A percentile compares a stretch with the other conserved stretches of the same genome.
These are phyloP conservation scores for Crotalaria pallida DNA, from an alignment of 306 rosid species.

Conservation along the genomic window DNA sequence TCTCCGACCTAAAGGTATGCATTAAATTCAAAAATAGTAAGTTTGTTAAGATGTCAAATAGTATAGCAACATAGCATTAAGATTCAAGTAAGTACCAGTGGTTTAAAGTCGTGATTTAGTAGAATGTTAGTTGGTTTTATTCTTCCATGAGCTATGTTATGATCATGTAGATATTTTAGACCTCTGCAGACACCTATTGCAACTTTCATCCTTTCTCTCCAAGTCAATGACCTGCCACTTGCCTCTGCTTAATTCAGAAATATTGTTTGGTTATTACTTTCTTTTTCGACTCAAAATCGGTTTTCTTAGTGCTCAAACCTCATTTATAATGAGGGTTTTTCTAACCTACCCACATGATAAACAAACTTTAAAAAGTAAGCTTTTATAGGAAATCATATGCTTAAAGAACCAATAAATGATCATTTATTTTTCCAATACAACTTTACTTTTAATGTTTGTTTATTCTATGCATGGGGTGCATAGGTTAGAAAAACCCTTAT, in stretches of 20 bases:
- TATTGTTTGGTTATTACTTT: neutral
- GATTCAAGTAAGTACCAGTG: conserved; percentile 47
- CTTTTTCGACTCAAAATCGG: neutral
- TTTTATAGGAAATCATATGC: no score
- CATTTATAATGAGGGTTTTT: neutral
- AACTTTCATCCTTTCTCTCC: conserved; percentile 71
- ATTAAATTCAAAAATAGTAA: neutral
- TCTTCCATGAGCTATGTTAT: conserved; percentile 65
- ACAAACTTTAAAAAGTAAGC: no score
- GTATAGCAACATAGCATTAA: neutral
- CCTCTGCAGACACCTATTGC: conserved; percentile 72
- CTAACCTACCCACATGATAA: no score
- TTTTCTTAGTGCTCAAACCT: neutral
- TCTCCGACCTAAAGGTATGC: conserved; percentile 33
- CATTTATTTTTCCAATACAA: no score
- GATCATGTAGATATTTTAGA: conserved; percentile 56
- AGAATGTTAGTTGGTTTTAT: conserved; percentile 79
- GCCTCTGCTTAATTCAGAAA: conserved; percentile 39
- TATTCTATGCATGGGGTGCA: no score
- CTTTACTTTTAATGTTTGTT: no score
- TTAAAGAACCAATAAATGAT: no score
- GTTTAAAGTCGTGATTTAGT: conserved; percentile 58
- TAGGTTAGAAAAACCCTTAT: no score
- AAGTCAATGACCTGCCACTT: conserved; percentile 39
- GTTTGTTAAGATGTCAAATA: neutral